A percentile compares a stretch with the other conserved stretches of the same genome.
Evolutionary conservation across 768 basidiomycete species (phyloP).

Genomic region (Austroboletus festivus): DNA sequence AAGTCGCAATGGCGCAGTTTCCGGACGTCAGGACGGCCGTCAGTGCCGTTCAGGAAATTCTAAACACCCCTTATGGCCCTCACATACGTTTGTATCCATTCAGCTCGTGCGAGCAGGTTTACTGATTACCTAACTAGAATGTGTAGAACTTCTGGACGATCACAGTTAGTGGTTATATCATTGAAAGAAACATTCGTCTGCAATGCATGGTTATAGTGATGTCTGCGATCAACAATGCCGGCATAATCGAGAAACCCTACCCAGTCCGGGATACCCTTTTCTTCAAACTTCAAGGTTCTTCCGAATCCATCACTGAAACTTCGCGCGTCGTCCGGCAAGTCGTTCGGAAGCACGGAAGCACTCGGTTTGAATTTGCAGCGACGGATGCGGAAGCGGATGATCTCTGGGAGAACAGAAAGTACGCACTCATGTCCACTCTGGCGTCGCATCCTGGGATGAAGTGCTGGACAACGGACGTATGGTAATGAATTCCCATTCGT

Average conservation of each 20-base stretch:
- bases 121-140: conserved; percentile 48
- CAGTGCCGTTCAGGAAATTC: conserved; percentile 76
- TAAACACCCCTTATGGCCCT: conserved; percentile 62
- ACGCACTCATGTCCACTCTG: conserved; percentile 71
- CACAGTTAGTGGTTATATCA: conserved; percentile 42
- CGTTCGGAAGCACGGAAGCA: conserved; percentile 64
- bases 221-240: conserved; percentile 68
- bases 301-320: conserved; percentile 52
- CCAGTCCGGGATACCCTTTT: conserved; percentile 78
- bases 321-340: conserved; percentile 59
- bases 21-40: conserved; percentile 75
- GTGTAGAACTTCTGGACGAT: conserved; percentile 84
- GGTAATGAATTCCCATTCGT: conserved; percentile 41
- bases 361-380: conserved; percentile 66
- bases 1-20: conserved; percentile 88
- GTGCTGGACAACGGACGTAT: conserved; percentile 89
- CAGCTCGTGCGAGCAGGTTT: neutral
- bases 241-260: conserved; percentile 57
- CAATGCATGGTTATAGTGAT: conserved; percentile 49
- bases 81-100: conserved; percentile 59
- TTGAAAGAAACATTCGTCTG: neutral
- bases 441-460: conserved; percentile 59
- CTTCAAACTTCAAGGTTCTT: conserved; percentile 87
- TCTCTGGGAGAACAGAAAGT: conserved; percentile 85
- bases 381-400: conserved; percentile 72